Percentiles rank a stretch among this genome's conserved stretches.
These are phyloP conservation scores for Tetrahymena malaccensis DNA, from an alignment of 73 alveolate genomes.

Conservation along the genomic window DNA sequence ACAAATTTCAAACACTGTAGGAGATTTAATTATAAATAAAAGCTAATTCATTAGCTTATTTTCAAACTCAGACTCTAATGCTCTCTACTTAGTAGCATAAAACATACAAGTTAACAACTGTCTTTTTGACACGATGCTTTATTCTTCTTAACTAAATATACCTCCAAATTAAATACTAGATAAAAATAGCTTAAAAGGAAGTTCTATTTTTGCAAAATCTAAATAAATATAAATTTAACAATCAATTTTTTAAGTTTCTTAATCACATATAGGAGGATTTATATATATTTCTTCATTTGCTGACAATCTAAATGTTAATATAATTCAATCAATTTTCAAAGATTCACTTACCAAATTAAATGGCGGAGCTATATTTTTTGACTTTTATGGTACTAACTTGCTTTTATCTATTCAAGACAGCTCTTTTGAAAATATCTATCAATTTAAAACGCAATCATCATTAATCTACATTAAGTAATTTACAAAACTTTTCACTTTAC, in stretches of 20 bases:
- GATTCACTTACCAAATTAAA: background rate
- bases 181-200: background rate
- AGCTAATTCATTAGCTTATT: too few relatives aligned
- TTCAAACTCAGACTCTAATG: background rate
- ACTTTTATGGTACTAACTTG: background rate
- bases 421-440: background rate
- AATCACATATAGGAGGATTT: background rate
- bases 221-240: too few relatives aligned
- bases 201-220: background rate
- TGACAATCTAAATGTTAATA: background rate
- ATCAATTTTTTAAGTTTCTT: background rate
- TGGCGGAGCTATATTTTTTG: background rate
- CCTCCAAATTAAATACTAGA: background rate
- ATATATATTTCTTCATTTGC: background rate
- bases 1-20: background rate
- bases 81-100: too few relatives aligned
- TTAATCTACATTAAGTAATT: background rate
- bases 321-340: background rate
- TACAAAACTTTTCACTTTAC: too few relatives aligned
- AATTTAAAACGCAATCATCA: background rate
- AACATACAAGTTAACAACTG: too few relatives aligned
- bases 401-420: background rate
- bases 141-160: background rate
- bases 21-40: background rate
- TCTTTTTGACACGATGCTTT: background rate